Conservation (phyloP, 441 rosid species). For the Rhodomyrtus psidioides region DNA sequence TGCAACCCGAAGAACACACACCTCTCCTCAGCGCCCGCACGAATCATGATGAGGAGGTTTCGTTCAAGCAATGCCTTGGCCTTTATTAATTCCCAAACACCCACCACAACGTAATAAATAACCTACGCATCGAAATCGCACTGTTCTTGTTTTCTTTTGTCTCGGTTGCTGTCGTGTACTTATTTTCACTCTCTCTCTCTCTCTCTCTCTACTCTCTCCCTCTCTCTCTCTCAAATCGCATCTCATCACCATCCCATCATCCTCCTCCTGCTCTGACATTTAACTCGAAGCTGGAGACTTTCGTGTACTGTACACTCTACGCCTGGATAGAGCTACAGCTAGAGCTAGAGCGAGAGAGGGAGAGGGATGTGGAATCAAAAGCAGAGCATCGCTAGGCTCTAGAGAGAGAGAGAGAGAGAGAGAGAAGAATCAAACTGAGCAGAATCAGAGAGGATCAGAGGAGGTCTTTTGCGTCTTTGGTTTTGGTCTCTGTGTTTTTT, state of each 20-base stretch:
- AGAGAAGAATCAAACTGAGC: background rate
- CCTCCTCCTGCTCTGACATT: background rate
- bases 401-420: background rate
- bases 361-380: background rate
- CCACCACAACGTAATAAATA: background rate
- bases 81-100: background rate
- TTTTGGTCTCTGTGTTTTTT: background rate
- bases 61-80: constrained; percentile 44
- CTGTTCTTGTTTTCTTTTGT: background rate
- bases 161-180: background rate
- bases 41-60: constrained; percentile 18
- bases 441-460: background rate
- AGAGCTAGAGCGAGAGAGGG: background rate
- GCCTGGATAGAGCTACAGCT: background rate
- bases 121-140: background rate
- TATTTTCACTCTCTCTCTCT: background rate
- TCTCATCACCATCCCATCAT: constrained; percentile 57
- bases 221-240: background rate
- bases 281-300: background rate
- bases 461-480: background rate
- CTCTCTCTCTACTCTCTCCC: background rate
- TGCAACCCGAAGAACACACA: background rate
- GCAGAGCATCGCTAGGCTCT: background rate
- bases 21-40: background rate
- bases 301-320: background rate